A percentile compares a stretch with the other conserved stretches of the same genome.
Evolutionary conservation across 2,329 filamentous ascomycete genomes (phyloP).

Genomic region (Botrytis deweyae): DNA sequence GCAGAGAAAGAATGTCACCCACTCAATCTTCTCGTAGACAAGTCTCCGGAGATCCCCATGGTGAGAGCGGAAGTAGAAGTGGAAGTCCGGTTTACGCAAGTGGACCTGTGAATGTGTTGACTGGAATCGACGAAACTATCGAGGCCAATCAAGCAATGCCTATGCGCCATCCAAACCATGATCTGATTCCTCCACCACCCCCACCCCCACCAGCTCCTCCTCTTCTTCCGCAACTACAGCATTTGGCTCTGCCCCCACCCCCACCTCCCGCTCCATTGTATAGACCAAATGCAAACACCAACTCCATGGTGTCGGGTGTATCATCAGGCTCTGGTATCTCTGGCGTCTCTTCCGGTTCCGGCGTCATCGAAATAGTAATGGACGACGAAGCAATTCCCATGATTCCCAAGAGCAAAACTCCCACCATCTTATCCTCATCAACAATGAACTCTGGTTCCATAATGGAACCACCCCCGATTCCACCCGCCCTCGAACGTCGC

Average conservation of each 20-base stretch:
- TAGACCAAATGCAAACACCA: slow-evolving; percentile 39
- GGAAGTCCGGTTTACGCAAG: slow-evolving; percentile 33
- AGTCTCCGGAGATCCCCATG: slow-evolving; percentile 38
- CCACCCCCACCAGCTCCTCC: slow-evolving; percentile 53
- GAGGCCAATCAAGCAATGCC: slow-evolving; percentile 41
- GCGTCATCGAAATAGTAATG: slow-evolving; percentile 66
- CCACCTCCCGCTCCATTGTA: slow-evolving; percentile 61
- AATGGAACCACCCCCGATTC: slow-evolving; percentile 27
- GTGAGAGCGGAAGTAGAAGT: slow-evolving; percentile 29
- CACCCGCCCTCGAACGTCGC: slow-evolving; percentile 45
- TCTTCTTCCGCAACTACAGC: slow-evolving; percentile 61
- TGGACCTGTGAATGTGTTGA: slow-evolving; percentile 37
- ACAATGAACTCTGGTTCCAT: slow-evolving; percentile 4
- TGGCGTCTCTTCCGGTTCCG: slow-evolving; percentile 47
- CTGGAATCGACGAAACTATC: slow-evolving; percentile 49
- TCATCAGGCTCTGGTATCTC: slow-evolving; percentile 36
- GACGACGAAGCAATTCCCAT: slow-evolving; percentile 43
- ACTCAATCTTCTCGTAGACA: slow-evolving; percentile 35
- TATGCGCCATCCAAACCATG: slow-evolving; percentile 49
- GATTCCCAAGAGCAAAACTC: slow-evolving; percentile 15
- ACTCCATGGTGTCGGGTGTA: slow-evolving; percentile 35
- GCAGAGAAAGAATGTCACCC: slow-evolving; percentile 25
- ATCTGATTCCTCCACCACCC: slow-evolving; percentile 51
- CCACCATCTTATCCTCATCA: neutral
- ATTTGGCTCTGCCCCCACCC: slow-evolving; percentile 59